These are phyloP conservation scores for Penicillium sp. DNA, from an alignment of 2,329 filamentous ascomycete genomes.

Conservation along the genomic window DNA sequence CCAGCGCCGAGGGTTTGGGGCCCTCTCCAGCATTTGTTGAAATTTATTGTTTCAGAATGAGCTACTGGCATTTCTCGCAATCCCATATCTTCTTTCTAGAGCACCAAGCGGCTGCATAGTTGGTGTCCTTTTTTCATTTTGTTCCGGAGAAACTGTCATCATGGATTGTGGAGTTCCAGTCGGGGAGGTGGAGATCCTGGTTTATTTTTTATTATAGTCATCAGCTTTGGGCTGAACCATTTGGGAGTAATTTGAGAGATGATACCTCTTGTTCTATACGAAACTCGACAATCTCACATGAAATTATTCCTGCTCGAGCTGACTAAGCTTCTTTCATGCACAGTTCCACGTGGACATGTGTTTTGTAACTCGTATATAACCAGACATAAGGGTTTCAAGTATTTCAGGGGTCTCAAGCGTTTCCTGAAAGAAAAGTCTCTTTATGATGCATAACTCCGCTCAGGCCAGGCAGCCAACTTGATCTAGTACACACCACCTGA, in stretches of 20 bases:
- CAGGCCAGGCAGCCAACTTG: constrained; percentile 17
- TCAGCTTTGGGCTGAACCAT: constrained; percentile 9
- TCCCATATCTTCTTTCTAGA: constrained; percentile 6
- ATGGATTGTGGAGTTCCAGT: constrained; percentile 4
- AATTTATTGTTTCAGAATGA: constrained; percentile 11
- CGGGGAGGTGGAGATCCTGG: not conserved
- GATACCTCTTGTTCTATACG: constrained; percentile 10
- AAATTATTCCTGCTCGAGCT: not conserved
- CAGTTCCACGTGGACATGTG: not conserved
- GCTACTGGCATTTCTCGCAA: constrained; percentile 5
- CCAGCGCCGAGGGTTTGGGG: constrained; percentile 8
- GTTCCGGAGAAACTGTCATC: constrained; percentile 2
- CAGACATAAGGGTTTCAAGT: not conserved
- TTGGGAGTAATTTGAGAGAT: constrained; percentile 17
- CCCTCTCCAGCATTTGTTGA: constrained; percentile 4
- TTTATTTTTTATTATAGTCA: constrained; percentile 3
- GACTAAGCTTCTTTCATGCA: constrained; percentile 1
- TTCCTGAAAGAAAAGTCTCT: not conserved
- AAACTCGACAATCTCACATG: not conserved
- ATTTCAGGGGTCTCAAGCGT: too few relatives aligned
- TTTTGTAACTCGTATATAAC: not conserved
- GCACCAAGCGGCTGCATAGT: constrained; percentile 20
- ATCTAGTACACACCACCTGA: constrained; percentile 2
- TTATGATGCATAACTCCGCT: constrained; percentile 13
- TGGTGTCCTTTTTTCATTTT: constrained; percentile 15